Evolutionary conservation across 1,284 basidiomycete genomes (phyloP), one percentile per base, ranked within the genome.

Genomic region (Rhodotorula mucilaginosa): DNA sequence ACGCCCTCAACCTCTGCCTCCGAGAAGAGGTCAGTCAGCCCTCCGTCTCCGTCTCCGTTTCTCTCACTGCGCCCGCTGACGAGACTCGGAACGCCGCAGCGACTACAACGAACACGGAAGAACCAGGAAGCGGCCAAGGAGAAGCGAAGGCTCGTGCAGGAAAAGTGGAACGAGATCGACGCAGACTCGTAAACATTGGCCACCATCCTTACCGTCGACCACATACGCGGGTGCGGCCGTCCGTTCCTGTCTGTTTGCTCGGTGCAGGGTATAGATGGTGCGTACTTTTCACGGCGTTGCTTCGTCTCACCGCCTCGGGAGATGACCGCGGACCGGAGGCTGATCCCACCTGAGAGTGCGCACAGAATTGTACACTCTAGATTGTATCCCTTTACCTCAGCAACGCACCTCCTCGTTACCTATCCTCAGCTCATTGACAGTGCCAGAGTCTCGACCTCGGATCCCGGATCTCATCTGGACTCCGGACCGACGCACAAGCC

Each of bases 91-190:
- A 4, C 52, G 46, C 7, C 47, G 15, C 63, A 76, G 75, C 65
- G 75, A 21, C 16, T 71, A 7, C 65, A 67, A 2, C 62, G 67
- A 31, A 71, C 72, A 0, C 51, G 46, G n/a, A 68, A 68, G 18
- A 76, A 76, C 65, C 34, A 29, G 5, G 65, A 72, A 8, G n/a
- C 54, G 10, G 75, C 75, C 0, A 67, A 68, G 60, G 68, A 57
- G 39, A 67, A 68, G 63, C 58, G 74, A 23, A 58, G 58, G n/a
- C 61, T 56, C 34, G 58, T 76, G 3, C 58, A 74, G 60, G 23
- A 58, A 16, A 34, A 61, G 51, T 76, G 75, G 75, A 67, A 73
- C 46, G 65, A 69, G 62, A 74, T 76, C 58, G 70, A 76, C 52
- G 21, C 57, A 5, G 75, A 76, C 44, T 61, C 64, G 3, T 72